Evolutionary conservation across 31 red algal genomes (phyloP), one percentile per base, ranked within the genome.

Genomic region (Endocladia muricata): DNA sequence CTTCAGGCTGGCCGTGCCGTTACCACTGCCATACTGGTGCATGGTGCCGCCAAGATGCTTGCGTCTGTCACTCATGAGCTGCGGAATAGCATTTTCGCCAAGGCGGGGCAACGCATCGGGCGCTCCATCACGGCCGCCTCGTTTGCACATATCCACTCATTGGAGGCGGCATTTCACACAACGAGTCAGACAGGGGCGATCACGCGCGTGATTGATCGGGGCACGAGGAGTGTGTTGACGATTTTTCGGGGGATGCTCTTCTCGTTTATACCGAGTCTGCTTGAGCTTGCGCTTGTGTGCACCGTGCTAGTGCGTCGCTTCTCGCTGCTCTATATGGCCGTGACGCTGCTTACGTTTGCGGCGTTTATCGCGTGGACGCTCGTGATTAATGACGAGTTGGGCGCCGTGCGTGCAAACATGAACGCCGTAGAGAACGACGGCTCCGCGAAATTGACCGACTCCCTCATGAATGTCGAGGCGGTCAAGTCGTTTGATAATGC

Each of bases 231-330:
- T 36, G 83, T 96, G 35, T 69, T 85, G 31, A 91, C 83, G 21
- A 77, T 96, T 37, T 90, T 96, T 72, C 85, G 93, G 4, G 81
- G 86, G 13, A 34, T 90, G 13, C 47, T 96, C 42, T 86, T 96
- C 38, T 77, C 83, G 4, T 90, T 96, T 67, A 36, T 96, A 75
- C 93, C 93, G 0, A 90, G 78, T 49, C 25, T 90, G 61, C 91
- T 96, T 70, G 93, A 96, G 74, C 67, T 96, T 29, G 6, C 79
- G 33, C 76, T 96, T 13, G 93, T 96, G 26, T 96, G 93, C 37
- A 81, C 51, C 54, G 65, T 96, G 28, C 65, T 96, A 23, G 49
- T 84, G 0, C 36, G 44, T 17, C 51, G 75, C 4, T 90, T 96
- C 41, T 86, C 77, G 31, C 31, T 77, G 43, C 39, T 69, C 40